Evolutionary conservation across 306 rosid genomes (phyloP), one percentile per base, ranked within the genome.

Genomic region (Psophocarpus tetragonolobus): DNA sequence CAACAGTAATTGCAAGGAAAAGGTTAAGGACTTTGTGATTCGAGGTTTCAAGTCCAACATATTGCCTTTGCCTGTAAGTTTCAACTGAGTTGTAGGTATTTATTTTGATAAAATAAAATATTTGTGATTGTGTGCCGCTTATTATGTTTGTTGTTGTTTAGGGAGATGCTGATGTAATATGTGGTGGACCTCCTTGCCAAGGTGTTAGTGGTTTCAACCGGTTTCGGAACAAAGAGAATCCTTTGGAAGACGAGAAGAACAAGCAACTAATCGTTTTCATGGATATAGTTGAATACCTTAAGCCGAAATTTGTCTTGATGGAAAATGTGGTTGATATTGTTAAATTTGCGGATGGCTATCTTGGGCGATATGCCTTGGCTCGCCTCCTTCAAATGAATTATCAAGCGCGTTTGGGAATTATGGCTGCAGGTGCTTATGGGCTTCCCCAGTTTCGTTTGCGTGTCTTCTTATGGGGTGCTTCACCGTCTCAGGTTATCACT

Each of bases 101-200:
- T 82, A 85, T 61, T 51, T 24, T 69, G 72, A 35, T 14, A 51
- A 14, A 58, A n/a, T 3, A 13, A 15, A 11, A 14, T n/a, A 29
- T 32, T 35, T 4, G 4, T 53, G 17, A n/a, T 5, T 65, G 57
- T 3, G 5, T 1, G 17, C n/a, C n/a, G 8, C 13, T 20, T 33
- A 3, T 45, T 3, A 11, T 0, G 27, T 4, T 36, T 48, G 29
- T 54, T 14, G 8, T 30, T 8, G 71, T 38, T 58, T 30, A 93
- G 95, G 96, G 97, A 23, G 90, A 84, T 36, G 98, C 78, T 70
- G 91, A 91, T 72, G 90, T 94, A 17, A 84, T 90, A 18, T 94
- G 98, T 35, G 98, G 98, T 1, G 98, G 98, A 33, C 97, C 98
- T 17, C 98, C 98, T 35, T 94, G 98, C 67, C 98, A 94, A 83